Evolutionary conservation across 2,329 filamentous ascomycete species (phyloP).

Genomic region (Ascochyta rabiei): DNA sequence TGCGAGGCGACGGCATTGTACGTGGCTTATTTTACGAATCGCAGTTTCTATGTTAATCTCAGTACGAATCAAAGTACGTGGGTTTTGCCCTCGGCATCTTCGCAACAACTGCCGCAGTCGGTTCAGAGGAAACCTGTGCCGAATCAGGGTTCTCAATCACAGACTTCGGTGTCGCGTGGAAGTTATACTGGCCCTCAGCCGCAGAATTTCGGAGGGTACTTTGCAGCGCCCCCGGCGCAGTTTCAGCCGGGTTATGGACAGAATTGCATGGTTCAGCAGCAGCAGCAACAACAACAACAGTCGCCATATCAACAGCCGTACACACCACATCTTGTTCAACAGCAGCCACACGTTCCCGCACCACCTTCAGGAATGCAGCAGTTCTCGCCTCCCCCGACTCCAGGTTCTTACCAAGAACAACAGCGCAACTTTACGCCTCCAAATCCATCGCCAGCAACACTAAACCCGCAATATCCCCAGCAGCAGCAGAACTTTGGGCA

Average conservation of each 20-base stretch:
- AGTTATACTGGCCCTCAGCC: background rate
- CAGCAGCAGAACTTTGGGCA: background rate
- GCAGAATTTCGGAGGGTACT: background rate
- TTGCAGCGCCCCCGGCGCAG: background rate
- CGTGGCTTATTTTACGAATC: background rate
- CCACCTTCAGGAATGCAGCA: background rate
- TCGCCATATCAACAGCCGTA: background rate
- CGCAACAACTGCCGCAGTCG: background rate
- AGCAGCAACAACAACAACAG: background rate
- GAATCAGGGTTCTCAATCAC: background rate
- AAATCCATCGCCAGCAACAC: background rate
- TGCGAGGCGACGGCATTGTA: background rate
- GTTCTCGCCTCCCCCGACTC: background rate
- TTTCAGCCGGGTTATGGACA: background rate
- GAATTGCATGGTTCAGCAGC: background rate
- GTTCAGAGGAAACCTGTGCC: background rate
- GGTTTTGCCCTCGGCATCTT: background rate
- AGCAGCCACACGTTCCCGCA: background rate
- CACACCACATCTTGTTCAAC: background rate
- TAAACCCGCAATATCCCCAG: background rate
- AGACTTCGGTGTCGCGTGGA: background rate
- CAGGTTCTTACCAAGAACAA: slow-evolving; percentile 1
- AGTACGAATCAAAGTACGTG: background rate
- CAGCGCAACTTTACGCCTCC: background rate
- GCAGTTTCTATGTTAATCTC: background rate